Evolutionary conservation across 768 basidiomycete genomes (phyloP).

Genomic region (Leccinum obscurum): DNA sequence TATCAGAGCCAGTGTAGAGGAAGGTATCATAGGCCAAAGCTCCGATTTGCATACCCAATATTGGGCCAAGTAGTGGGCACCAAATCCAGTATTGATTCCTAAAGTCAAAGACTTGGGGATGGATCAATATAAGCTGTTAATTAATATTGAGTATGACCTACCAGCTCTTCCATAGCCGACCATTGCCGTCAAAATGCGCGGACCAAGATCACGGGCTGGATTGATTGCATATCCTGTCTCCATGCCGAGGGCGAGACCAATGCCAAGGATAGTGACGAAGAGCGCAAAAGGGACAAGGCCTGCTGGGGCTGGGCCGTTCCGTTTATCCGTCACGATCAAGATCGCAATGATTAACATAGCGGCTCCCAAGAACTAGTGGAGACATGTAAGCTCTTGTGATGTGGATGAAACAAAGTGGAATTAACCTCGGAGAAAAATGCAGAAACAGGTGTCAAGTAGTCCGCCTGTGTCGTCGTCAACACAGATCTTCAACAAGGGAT

Average conservation of each 20-base stretch:
- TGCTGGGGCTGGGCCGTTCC: constrained; percentile 46
- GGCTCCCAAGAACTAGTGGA: constrained; percentile 51
- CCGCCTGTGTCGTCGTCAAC: too few relatives aligned
- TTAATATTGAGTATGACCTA: constrained; percentile 20
- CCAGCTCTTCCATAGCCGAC: constrained; percentile 56
- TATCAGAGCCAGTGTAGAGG: constrained; percentile 57
- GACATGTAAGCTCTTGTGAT: background rate
- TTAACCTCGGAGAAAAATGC: too few relatives aligned
- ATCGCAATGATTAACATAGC: constrained; percentile 55
- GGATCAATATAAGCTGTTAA: background rate
- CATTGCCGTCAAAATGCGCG: too few relatives aligned
- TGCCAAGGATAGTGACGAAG: too few relatives aligned
- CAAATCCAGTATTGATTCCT: constrained; percentile 72
- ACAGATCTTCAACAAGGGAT: too few relatives aligned
- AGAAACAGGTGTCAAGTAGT: too few relatives aligned
- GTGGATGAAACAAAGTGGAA: too few relatives aligned
- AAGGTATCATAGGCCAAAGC: constrained; percentile 58
- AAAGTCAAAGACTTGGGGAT: constrained; percentile 24
- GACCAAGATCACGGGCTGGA: too few relatives aligned
- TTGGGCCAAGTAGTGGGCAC: constrained; percentile 61
- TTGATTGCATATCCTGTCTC: too few relatives aligned
- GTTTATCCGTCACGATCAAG: constrained; percentile 53
- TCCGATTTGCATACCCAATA: constrained; percentile 57
- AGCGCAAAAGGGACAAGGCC: too few relatives aligned
- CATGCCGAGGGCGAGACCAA: too few relatives aligned